These are phyloP conservation scores for Heliamphora pulchella DNA, from an alignment of 179 eudicot genomes.

Conservation along the genomic window DNA sequence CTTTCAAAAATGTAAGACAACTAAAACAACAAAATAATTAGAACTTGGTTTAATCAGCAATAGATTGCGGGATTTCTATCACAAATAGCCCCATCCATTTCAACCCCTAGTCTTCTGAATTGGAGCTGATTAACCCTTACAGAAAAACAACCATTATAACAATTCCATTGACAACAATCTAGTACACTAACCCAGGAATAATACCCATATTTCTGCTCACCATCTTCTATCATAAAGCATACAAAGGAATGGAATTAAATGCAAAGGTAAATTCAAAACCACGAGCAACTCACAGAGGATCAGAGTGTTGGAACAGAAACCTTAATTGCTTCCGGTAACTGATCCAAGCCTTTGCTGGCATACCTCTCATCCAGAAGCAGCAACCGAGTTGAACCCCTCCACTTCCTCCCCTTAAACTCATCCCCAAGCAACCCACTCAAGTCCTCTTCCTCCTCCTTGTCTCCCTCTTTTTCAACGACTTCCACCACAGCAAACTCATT, in stretches of 20 bases:
- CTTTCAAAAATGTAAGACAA: background rate
- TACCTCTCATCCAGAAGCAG: slow-evolving; percentile 76
- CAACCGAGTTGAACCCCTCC: slow-evolving; percentile 85
- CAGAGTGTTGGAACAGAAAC: slow-evolving; percentile 27
- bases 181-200: background rate
- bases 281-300: slow-evolving; percentile 8
- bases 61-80: background rate
- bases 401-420: slow-evolving; percentile 43
- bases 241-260: background rate
- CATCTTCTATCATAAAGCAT: background rate
- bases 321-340: slow-evolving; percentile 87
- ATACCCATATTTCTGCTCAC: background rate
- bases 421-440: slow-evolving; percentile 72
- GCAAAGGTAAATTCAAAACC: background rate
- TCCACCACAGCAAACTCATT: slow-evolving; percentile 44
- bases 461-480: slow-evolving; percentile 33
- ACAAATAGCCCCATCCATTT: background rate
- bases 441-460: slow-evolving; percentile 29
- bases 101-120: background rate
- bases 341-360: slow-evolving; percentile 36
- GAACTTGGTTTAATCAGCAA: background rate
- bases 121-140: background rate
- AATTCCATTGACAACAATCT: background rate
- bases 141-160: background rate
- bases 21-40: background rate